phyloP scores from a whole-genome alignment of 2,329 filamentous ascomycete genomes.

The Botryosphaeria agaves region DNA sequence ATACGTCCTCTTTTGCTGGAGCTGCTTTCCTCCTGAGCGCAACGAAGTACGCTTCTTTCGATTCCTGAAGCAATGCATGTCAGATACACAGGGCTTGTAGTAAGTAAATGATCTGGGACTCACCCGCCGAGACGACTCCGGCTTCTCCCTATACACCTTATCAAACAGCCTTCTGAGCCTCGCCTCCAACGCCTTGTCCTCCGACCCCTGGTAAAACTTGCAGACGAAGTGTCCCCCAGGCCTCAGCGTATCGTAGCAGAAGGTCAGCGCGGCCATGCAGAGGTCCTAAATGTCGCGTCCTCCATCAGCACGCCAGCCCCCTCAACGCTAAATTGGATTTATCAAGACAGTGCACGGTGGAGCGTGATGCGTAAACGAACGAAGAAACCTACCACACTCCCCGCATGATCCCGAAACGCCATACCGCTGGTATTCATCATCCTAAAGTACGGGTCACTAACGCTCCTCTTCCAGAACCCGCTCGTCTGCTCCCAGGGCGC shows the following conservation, averaged over 20 bases:
- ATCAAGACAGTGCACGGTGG: too few relatives aligned
- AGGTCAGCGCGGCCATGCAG: slow-evolving; percentile 68
- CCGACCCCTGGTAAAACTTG: slow-evolving; percentile 88
- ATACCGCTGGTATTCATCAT: slow-evolving; percentile 98
- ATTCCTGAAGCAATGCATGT: slow-evolving; percentile 38
- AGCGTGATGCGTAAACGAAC: not conserved
- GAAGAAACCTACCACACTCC: slow-evolving; percentile 66
- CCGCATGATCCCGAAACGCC: slow-evolving; percentile 69
- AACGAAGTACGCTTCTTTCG: slow-evolving; percentile 75
- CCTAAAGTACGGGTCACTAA: slow-evolving; percentile 94
- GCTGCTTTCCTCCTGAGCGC: slow-evolving; percentile 50
- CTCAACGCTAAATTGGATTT: too few relatives aligned
- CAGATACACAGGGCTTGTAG: slow-evolving; percentile 3
- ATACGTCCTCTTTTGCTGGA: slow-evolving; percentile 27
- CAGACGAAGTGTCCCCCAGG: slow-evolving; percentile 81
- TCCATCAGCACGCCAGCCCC: too few relatives aligned
- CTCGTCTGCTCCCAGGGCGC: slow-evolving; percentile 76
- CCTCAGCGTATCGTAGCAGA: slow-evolving; percentile 70
- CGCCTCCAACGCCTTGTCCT: slow-evolving; percentile 65
- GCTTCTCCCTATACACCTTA: slow-evolving; percentile 75
- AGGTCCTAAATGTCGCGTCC: too few relatives aligned
- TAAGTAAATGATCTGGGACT: slow-evolving; percentile 16
- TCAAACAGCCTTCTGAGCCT: slow-evolving; percentile 60
- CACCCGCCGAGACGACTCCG: slow-evolving; percentile 76
- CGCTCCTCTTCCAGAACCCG: slow-evolving; percentile 67